Base-by-base conservation (phyloP, 257 asterid species). In the Cordia subcordata region DNA sequence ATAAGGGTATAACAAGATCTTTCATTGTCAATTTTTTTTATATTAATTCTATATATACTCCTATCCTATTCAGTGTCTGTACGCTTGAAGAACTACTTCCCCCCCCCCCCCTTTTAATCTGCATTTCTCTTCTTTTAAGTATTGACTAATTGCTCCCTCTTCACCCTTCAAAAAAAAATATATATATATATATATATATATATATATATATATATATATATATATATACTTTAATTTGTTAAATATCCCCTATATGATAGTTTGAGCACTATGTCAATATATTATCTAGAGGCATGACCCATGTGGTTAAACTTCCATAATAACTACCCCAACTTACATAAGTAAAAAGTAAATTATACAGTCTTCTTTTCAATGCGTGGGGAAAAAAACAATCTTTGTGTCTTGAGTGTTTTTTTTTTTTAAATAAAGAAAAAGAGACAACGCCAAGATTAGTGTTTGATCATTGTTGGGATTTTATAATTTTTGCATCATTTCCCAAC, bases 281-380 rank as follows among this genome's bases (percentile, higher is more conserved):
- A 27, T 27, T 27, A 27, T n/a, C n/a, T 27, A 27, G 35, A 27
- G 35, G 35, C 6, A 27, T 27, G 6, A 27, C 3, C 35, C 35
- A 27, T 27, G 35, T 27, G 3, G 35, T 6, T 27, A 27, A 19
- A 38, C 52, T 62, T 68, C 68, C 62, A 62, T 3, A 62, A 23
- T 35, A 49, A 37, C 67, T 23, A 10, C 66, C 52, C 74, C 65
- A 57, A 47, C 45, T 13, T n/a, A 22, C 53, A 55, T 13, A 49
- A 35, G 11, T 16, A 13, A 15, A 32, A 27, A 11, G 32, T 42
- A 53, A 65, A 55, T n/a, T 35, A 13, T 8, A 42, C 46, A 19
- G n/a, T 46, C 40, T 32, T 10, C 47, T 42, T 10, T 42, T 42
- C 10, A 2, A 42, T 42, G 47, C 10, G 10, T 4, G 47, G 10